Evolutionary conservation across 2,329 filamentous ascomycete species (phyloP).

Genomic region (Penicillium thymicola): DNA sequence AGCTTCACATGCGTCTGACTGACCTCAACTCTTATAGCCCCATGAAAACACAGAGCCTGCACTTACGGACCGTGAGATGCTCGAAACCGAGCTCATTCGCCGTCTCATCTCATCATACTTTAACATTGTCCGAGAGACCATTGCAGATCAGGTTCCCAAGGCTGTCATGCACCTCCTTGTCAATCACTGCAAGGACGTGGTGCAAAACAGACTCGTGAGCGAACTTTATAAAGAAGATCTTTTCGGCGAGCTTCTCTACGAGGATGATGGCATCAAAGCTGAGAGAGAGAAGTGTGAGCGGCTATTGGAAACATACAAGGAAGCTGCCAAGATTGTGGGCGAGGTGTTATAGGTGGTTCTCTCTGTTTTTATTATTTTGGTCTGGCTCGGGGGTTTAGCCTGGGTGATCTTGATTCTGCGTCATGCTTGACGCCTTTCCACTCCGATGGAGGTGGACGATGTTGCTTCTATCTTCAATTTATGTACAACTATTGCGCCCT

Average conservation of each 20-base stretch:
- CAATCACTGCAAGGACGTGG: constrained; percentile 96
- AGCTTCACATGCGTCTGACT: background rate
- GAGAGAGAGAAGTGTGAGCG: constrained; percentile 99
- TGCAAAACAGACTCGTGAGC: constrained; percentile 94
- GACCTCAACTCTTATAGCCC: constrained; percentile 25
- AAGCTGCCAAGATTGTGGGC: constrained; percentile 96
- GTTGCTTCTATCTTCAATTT: constrained; percentile 12
- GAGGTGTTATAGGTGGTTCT: constrained; percentile 69
- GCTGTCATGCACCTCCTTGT: constrained; percentile 98
- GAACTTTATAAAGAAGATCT: constrained; percentile 89
- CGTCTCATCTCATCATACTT: constrained; percentile 98
- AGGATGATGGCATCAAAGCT: constrained; percentile 95
- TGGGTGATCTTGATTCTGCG: constrained; percentile 1
- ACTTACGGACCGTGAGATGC: constrained; percentile 89
- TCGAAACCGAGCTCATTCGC: constrained; percentile 96
- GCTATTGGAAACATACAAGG: constrained; percentile 89
- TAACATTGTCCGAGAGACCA: constrained; percentile 98
- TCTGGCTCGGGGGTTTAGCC: background rate
- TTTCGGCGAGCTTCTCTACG: constrained; percentile 91
- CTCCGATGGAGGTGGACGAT: constrained; percentile 9
- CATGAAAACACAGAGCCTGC: constrained; percentile 67
- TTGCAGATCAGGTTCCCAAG: constrained; percentile 97
- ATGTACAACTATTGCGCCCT: constrained; percentile 24
- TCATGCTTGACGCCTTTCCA: constrained; percentile 1
- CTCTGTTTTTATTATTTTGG: constrained; percentile 6